phyloP scores from a whole-genome alignment of 805 yeast genomes.

The Wickerhamomyces tratensis region DNA sequence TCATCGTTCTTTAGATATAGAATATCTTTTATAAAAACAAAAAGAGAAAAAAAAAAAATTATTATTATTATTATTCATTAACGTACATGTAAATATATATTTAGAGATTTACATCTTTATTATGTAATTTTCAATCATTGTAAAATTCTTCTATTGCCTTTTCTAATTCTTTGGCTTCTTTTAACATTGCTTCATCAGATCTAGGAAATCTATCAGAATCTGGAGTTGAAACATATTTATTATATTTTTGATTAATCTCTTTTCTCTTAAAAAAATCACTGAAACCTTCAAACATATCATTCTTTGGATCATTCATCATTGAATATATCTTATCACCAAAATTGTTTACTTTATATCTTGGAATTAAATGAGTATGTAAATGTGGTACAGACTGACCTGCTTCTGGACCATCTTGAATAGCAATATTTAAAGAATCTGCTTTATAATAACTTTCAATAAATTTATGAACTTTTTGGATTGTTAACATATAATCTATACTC shows the following conservation, averaged over 20 bases:
- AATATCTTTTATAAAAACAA: slow-evolving; percentile 3
- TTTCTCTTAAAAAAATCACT: slow-evolving; percentile 22
- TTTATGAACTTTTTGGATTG: slow-evolving; percentile 61
- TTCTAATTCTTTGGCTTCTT: slow-evolving; percentile 56
- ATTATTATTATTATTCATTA: too few species aligned
- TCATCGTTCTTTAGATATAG: neutral
- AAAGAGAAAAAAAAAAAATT: neutral
- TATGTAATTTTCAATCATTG: neutral
- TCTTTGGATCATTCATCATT: slow-evolving; percentile 43
- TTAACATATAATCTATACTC: slow-evolving; percentile 62
- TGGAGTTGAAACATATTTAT: slow-evolving; percentile 22
- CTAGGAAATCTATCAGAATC: slow-evolving; percentile 53
- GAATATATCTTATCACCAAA: slow-evolving; percentile 68
- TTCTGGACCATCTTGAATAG: slow-evolving; percentile 93
- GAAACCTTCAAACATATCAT: slow-evolving; percentile 29
- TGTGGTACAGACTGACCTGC: slow-evolving; percentile 98
- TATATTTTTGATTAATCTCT: slow-evolving; percentile 13
- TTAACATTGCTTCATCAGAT: slow-evolving; percentile 51
- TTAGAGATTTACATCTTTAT: too few species aligned
- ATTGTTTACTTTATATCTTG: slow-evolving; percentile 52
- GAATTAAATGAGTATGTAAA: slow-evolving; percentile 88
- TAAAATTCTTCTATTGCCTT: slow-evolving; percentile 24
- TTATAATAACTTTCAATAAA: slow-evolving; percentile 59
- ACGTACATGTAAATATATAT: too few species aligned
- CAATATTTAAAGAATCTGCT: slow-evolving; percentile 80